Conservation (phyloP, 75 land plant genomes). For the Adiantum capillusveneris region DNA sequence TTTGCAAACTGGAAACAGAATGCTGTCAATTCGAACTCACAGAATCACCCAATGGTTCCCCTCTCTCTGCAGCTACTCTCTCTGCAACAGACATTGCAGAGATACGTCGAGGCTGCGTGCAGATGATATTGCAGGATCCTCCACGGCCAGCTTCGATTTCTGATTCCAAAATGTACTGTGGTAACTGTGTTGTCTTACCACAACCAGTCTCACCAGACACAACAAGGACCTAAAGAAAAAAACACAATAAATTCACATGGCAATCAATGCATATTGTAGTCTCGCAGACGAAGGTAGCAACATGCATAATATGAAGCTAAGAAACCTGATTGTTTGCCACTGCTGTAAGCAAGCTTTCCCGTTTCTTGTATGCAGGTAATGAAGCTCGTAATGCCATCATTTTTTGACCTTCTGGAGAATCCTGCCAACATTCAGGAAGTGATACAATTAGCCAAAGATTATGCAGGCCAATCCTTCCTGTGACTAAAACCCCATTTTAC, state of each 20-base stretch:
- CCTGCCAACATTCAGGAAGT: constrained; percentile 29
- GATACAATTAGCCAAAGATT: background rate
- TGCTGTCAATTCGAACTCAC: constrained; percentile 23
- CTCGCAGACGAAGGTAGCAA: too few species aligned
- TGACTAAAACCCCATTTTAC: constrained; percentile 5
- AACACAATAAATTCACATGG: background rate
- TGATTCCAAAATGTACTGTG: constrained; percentile 87
- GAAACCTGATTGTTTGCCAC: constrained; percentile 87
- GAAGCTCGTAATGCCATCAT: constrained; percentile 67
- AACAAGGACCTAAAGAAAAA: constrained; percentile 58
- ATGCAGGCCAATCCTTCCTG: background rate
- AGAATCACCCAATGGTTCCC: constrained; percentile 89
- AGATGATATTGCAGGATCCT: constrained; percentile 87
- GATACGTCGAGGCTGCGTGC: constrained; percentile 96
- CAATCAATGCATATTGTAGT: too few species aligned
- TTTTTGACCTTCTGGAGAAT: constrained; percentile 76
- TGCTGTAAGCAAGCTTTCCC: constrained; percentile 58
- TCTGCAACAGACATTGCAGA: constrained; percentile 96
- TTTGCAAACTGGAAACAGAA: background rate
- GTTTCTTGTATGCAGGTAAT: constrained; percentile 78
- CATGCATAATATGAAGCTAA: background rate
- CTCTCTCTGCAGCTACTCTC: constrained; percentile 90
- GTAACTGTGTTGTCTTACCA: constrained; percentile 98
- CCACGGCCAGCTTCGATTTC: constrained; percentile 94
- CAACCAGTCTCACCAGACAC: constrained; percentile 99